phyloP scores from a whole-genome alignment of 441 rosid species.

The Populus hybrid region DNA sequence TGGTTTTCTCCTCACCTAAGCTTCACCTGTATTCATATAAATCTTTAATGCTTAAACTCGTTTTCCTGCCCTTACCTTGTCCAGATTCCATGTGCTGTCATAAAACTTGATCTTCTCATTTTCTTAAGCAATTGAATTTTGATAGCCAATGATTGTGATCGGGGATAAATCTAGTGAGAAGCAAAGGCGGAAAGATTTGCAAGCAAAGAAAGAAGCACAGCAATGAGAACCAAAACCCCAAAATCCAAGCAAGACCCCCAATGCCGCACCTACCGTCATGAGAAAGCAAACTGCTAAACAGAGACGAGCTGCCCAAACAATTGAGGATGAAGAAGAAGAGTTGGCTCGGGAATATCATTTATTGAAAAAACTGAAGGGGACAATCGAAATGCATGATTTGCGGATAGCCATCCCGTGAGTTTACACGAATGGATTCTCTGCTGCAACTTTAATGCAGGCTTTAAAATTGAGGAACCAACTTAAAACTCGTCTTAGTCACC shows the following conservation, averaged over 20 bases:
- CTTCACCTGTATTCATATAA: not conserved
- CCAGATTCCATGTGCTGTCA: too few relatives aligned
- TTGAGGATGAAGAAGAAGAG: conserved; percentile 67
- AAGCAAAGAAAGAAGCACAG: conserved; percentile 50
- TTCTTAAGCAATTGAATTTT: not conserved
- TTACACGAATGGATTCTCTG: not conserved
- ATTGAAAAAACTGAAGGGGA: conserved; percentile 63
- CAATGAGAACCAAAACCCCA: conserved; percentile 38
- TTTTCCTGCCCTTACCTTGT: not conserved
- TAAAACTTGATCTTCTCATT: not conserved
- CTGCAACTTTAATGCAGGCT: not conserved
- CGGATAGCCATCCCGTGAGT: not conserved
- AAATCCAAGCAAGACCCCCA: conserved; percentile 36
- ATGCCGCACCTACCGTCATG: conserved; percentile 23
- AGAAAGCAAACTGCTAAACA: conserved; percentile 84
- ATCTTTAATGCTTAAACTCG: not conserved
- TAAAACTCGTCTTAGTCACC: not conserved
- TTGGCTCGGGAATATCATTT: conserved; percentile 66
- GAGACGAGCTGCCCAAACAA: conserved; percentile 70
- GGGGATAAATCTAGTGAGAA: conserved; percentile 88
- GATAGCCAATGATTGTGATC: conserved; percentile 17
- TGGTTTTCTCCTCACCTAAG: not conserved
- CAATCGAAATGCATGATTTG: conserved; percentile 23
- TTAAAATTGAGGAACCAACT: not conserved
- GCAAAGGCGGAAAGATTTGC: conserved; percentile 68